Conservation (phyloP, 306 rosid genomes). For the Castanea sativa region DNA sequence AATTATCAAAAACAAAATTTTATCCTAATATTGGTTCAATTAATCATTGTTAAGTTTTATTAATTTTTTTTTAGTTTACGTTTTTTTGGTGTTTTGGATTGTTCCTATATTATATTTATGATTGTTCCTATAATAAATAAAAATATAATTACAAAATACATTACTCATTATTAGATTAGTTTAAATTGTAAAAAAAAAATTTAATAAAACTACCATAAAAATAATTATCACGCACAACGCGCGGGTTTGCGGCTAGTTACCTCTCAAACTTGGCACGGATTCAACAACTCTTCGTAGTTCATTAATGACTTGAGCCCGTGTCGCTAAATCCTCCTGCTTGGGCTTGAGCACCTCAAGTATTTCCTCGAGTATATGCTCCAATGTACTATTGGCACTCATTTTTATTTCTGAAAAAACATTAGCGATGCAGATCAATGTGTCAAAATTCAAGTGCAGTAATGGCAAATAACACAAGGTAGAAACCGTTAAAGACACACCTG, state of each 20-base stretch:
- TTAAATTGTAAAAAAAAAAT: too few relatives aligned
- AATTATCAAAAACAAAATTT: too few relatives aligned
- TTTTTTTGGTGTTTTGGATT: too few relatives aligned
- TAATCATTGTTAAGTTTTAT: too few relatives aligned
- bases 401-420: slow-evolving; percentile 15
- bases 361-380: slow-evolving; percentile 51
- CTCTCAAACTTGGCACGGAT: slow-evolving; percentile 62
- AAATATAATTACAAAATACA: too few relatives aligned
- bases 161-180: too few relatives aligned
- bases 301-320: slow-evolving; percentile 42
- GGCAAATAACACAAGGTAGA: slow-evolving; percentile 18
- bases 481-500: slow-evolving; percentile 7
- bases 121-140: too few relatives aligned
- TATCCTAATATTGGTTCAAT: too few relatives aligned
- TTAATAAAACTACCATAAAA: too few relatives aligned
- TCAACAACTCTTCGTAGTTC: slow-evolving; percentile 42
- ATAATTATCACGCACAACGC: too few relatives aligned
- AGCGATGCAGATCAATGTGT: slow-evolving; percentile 1
- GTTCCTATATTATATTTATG: too few relatives aligned
- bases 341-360: slow-evolving; percentile 55
- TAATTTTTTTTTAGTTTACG: too few relatives aligned
- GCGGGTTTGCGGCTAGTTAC: slow-evolving; percentile 3
- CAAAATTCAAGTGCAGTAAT: slow-evolving; percentile 9
- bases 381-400: slow-evolving; percentile 36
- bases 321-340: slow-evolving; percentile 43